Conservation (phyloP, 2,329 filamentous ascomycete genomes). For the Ascomycota sp. region DNA sequence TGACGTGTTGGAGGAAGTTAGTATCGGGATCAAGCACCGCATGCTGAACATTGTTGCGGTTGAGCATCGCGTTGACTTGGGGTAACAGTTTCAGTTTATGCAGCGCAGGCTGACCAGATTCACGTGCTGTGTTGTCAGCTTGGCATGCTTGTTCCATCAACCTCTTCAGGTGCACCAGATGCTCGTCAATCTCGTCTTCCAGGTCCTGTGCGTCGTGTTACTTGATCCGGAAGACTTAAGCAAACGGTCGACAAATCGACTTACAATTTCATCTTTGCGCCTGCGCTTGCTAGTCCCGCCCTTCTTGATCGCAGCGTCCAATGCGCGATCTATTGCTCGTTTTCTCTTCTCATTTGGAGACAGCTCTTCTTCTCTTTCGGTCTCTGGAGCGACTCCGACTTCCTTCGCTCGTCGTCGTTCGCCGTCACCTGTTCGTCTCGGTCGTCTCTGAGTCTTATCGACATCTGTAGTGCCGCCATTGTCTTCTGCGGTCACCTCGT, state of each 20-base stretch:
- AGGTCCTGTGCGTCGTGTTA: conserved; percentile 43
- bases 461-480: conserved; percentile 23
- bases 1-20: conserved; percentile 84
- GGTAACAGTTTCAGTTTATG: conserved; percentile 90
- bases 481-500: conserved; percentile 26
- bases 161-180: conserved; percentile 71
- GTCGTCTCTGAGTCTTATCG: conserved; percentile 24
- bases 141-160: conserved; percentile 83
- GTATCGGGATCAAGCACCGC: conserved; percentile 84
- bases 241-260: conserved; percentile 11
- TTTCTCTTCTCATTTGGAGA: conserved; percentile 70
- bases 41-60: conserved; percentile 69
- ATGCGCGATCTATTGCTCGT: conserved; percentile 65
- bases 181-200: conserved; percentile 73
- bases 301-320: conserved; percentile 77
- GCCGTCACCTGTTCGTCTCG: conserved; percentile 23
- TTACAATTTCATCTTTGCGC: conserved; percentile 74
- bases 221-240: too few relatives aligned
- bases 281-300: conserved; percentile 42
- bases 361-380: conserved; percentile 57
- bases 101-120: conserved; percentile 59
- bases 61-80: conserved; percentile 71
- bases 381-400: conserved; percentile 26
- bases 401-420: conserved; percentile 24
- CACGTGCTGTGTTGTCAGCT: conserved; percentile 65